Evolutionary conservation across 2,329 filamentous ascomycete species (phyloP).

Genomic region (Neobulgaria alba): DNA sequence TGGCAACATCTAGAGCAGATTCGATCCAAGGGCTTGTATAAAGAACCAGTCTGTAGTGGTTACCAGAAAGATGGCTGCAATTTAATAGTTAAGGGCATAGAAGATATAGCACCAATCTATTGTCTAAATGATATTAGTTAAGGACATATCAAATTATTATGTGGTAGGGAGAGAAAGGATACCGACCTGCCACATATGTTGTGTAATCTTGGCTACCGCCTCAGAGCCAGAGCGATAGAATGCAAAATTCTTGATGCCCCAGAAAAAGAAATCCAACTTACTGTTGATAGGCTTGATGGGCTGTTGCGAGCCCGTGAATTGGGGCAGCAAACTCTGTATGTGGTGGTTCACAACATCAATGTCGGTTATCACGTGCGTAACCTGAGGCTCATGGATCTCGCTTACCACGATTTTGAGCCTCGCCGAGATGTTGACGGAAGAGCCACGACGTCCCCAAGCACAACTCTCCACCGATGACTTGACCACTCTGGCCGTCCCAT

Average conservation of each 20-base stretch:
- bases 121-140: conserved; percentile 33
- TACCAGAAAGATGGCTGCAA: conserved; percentile 53
- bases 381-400: too few relatives aligned
- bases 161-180: not conserved
- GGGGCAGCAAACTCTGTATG: too few relatives aligned
- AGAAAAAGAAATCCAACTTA: too few relatives aligned
- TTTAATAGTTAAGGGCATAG: conserved; percentile 56
- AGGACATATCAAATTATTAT: not conserved
- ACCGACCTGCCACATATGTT: conserved; percentile 43
- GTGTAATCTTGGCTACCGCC: conserved; percentile 50
- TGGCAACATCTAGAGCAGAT: conserved; percentile 59
- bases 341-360: too few relatives aligned
- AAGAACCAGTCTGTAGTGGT: conserved; percentile 60
- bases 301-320: too few relatives aligned
- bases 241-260: conserved; percentile 52
- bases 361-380: too few relatives aligned
- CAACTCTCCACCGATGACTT: too few relatives aligned
- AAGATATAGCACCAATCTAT: conserved; percentile 63
- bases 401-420: too few relatives aligned
- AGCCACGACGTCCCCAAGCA: too few relatives aligned
- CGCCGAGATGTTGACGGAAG: too few relatives aligned
- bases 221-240: conserved; percentile 50
- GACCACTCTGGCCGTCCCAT: too few relatives aligned
- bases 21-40: conserved; percentile 56
- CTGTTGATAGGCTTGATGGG: too few relatives aligned